Conservation (phyloP, 176 grass and related monocot genomes). For the Tillandsia fasciculata region DNA sequence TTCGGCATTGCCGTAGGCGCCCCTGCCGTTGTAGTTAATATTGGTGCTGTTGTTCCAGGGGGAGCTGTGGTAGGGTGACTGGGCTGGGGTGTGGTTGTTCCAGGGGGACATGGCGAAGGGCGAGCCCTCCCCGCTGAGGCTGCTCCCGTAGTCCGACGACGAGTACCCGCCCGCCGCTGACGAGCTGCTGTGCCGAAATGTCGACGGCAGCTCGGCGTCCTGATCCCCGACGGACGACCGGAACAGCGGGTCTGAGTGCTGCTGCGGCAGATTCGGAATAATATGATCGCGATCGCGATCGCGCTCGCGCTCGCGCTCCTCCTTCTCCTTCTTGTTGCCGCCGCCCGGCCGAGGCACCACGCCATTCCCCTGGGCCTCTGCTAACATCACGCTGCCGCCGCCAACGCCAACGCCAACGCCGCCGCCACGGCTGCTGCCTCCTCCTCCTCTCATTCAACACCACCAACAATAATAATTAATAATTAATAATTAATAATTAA, state of each 20-base stretch:
- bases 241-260: conserved; percentile 20
- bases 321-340: no score
- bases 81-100: conserved; percentile 50
- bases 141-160: conserved; percentile 64
- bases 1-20: background rate
- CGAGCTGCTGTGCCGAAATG: conserved; percentile 59
- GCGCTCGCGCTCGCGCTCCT: no score
- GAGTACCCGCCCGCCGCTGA: conserved; percentile 41
- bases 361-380: background rate
- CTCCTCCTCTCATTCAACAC: background rate
- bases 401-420: no score
- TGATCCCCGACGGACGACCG: conserved; percentile 34
- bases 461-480: background rate
- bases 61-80: conserved; percentile 24
- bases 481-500: no score
- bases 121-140: conserved; percentile 81
- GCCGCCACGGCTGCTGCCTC: background rate
- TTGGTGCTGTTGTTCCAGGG: conserved; percentile 60
- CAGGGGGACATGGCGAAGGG: conserved; percentile 94
- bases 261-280: conserved; percentile 5
- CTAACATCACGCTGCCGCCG: background rate
- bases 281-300: no score
- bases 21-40: conserved; percentile 6
- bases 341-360: background rate
- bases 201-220: conserved; percentile 32